Conservation (phyloP, 257 asterid genomes). For the Plantago major region DNA sequence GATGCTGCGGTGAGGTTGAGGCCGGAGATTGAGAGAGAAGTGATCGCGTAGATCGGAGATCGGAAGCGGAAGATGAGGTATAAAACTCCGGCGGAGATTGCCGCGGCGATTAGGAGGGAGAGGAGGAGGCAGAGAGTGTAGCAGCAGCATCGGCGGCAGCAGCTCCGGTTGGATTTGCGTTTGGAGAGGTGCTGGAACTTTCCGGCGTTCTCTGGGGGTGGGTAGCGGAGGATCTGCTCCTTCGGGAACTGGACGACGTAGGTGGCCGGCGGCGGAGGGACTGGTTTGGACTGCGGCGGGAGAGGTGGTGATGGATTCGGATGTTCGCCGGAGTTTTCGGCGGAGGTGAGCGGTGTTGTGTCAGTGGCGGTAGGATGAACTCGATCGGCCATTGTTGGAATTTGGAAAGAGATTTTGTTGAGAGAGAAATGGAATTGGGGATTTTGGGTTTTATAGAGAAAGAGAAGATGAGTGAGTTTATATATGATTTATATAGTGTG, state of each 20-base stretch:
- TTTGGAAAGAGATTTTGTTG: neutral
- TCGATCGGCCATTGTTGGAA: constrained; percentile 28
- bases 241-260: constrained; percentile 47
- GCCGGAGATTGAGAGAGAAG: constrained; percentile 37
- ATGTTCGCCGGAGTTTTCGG: constrained; percentile 11
- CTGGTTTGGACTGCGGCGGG: constrained; percentile 8
- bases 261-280: constrained; percentile 35
- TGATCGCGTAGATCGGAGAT: constrained; percentile 52
- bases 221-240: constrained; percentile 52
- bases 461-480: too few relatives aligned
- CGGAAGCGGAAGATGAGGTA: constrained; percentile 68
- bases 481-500: too few relatives aligned
- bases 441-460: neutral
- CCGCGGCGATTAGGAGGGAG: constrained; percentile 40
- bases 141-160: constrained; percentile 58
- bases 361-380: constrained; percentile 36
- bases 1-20: constrained; percentile 51
- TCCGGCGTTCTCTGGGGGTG: constrained; percentile 51
- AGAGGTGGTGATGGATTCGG: constrained; percentile 23
- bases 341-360: neutral
- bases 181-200: constrained; percentile 31
- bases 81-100: constrained; percentile 60
- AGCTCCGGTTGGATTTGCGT: constrained; percentile 33
- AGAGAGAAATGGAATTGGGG: neutral
- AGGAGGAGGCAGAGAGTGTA: constrained; percentile 38